phyloP scores from a whole-genome alignment of 371 early-diverging fungal genomes.

The Funneliformis caledonium region DNA sequence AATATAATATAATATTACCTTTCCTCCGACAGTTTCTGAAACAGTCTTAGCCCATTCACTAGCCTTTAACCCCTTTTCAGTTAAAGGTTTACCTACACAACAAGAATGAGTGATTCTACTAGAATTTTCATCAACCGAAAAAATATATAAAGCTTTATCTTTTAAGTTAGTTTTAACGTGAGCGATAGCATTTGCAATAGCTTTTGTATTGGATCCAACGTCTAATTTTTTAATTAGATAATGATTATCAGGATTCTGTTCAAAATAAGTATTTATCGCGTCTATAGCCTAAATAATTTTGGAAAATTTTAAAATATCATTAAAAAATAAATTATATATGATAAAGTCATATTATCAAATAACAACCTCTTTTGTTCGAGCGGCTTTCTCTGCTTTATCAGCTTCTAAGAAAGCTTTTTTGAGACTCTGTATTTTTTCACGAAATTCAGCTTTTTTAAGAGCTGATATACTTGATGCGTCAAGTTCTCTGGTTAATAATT shows the following conservation, averaged over 20 bases:
- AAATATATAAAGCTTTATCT: slow-evolving; percentile 83
- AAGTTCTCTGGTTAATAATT: slow-evolving; percentile 79
- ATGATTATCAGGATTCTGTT: slow-evolving; percentile 65
- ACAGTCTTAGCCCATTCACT: slow-evolving; percentile 89
- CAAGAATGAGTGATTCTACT: slow-evolving; percentile 84
- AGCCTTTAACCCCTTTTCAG: slow-evolving; percentile 80
- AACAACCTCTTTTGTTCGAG: slow-evolving; percentile 71
- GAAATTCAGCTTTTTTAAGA: slow-evolving; percentile 78
- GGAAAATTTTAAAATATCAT: neutral
- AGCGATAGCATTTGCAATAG: slow-evolving; percentile 76
- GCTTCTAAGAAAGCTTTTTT: slow-evolving; percentile 87
- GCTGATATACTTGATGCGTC: slow-evolving; percentile 82
- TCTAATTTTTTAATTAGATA: slow-evolving; percentile 68
- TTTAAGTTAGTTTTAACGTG: slow-evolving; percentile 75
- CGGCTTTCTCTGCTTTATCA: slow-evolving; percentile 88
- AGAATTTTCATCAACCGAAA: slow-evolving; percentile 72
- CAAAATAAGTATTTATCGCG: slow-evolving; percentile 77
- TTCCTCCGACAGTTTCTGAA: slow-evolving; percentile 82
- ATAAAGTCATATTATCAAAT: neutral
- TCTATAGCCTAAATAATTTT: slow-evolving; percentile 62
- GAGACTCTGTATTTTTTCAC: slow-evolving; percentile 67
- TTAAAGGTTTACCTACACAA: slow-evolving; percentile 75
- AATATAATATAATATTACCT: slow-evolving; percentile 51
- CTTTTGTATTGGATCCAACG: slow-evolving; percentile 73
- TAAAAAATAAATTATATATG: slow-evolving; percentile 5